These are phyloP conservation scores for Silene latifolia DNA, from an alignment of 148 eudicot genomes.

Conservation along the genomic window DNA sequence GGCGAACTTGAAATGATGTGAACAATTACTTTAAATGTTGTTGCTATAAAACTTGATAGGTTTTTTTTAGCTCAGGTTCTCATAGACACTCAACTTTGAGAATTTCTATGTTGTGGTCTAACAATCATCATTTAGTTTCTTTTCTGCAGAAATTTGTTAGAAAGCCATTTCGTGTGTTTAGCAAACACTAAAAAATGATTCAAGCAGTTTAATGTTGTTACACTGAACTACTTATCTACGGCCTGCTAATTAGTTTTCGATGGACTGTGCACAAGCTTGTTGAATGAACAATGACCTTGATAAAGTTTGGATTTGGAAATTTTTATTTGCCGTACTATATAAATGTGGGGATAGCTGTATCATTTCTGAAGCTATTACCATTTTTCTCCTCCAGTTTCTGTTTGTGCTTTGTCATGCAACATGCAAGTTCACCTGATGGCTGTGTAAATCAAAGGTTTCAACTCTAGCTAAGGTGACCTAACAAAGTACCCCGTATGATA, in stretches of 20 bases:
- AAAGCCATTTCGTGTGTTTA: not conserved
- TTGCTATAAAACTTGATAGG: not conserved
- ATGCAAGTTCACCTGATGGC: conserved; percentile 79
- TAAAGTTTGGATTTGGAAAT: not conserved
- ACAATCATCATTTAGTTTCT: not conserved
- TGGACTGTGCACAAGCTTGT: not conserved
- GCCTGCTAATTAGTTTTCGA: not conserved
- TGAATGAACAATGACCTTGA: conserved; percentile 7
- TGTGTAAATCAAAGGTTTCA: conserved; percentile 79
- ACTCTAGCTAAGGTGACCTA: not conserved
- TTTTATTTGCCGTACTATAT: not conserved
- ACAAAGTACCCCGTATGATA: not conserved
- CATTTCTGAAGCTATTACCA: conserved; percentile 6
- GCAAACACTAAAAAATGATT: not conserved
- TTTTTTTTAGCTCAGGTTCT: not conserved
- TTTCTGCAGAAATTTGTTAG: not conserved
- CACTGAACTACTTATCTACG: not conserved
- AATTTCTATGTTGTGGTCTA: not conserved
- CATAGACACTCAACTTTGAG: not conserved
- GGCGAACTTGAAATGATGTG: conserved; percentile 3
- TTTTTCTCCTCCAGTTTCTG: conserved; percentile 61
- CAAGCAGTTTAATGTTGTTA: not conserved
- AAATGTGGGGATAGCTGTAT: not conserved
- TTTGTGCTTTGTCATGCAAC: conserved; percentile 74
- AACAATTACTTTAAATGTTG: not conserved